Base-by-base conservation (phyloP, 345 rosid species). In the Salix viminalis region DNA sequence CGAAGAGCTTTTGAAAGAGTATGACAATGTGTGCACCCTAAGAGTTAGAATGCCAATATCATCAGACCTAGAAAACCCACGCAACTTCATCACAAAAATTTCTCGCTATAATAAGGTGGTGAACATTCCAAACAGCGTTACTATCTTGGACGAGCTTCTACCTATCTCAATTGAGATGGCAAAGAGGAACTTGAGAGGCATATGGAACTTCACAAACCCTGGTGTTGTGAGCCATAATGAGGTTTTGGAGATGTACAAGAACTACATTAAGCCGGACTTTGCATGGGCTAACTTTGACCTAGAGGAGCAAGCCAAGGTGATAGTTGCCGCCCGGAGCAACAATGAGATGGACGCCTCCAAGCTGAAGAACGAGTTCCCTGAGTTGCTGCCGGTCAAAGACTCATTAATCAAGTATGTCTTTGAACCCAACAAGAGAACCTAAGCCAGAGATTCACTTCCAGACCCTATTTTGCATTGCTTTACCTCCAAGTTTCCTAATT, bases 121-220 rank as follows among this genome's bases (percentile, higher is more conserved):
- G 8, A 90, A 92, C 83, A 92, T 92, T 67, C 92, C 97, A 32
- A 90, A 92, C 83, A 90, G 91, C 83, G 90, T 92, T 92, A 89
- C 97, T 4, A 80, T 90, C 65, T 61, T 92, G 84, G 94, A 92
- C 56, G 97, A 90, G 78, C 92, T 92, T 71, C 76, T 92, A 61
- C 94, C 94, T 6, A 84, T 92, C 75, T 88, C 97, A 30, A 81
- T 92, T 14, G 94, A 92, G 83, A 92, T 92, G 94, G 97, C 93
- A 0, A 92, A 89, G 73, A 80, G 94, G 75, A 88, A 90, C 84
- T 72, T 89, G 72, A 89, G 65, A 81, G 97, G 94, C 1, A 89
- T 90, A 50, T 90, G 93, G 92, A 90, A 90, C 85, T 90, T 92
- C 85, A 92, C 97, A 58, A 92, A 92, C 79, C 97, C 93, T 0